A percentile compares a stretch with the other conserved stretches of the same genome.
Conservation (phyloP, 164 flowering plant species). For the Stephania japonica region DNA sequence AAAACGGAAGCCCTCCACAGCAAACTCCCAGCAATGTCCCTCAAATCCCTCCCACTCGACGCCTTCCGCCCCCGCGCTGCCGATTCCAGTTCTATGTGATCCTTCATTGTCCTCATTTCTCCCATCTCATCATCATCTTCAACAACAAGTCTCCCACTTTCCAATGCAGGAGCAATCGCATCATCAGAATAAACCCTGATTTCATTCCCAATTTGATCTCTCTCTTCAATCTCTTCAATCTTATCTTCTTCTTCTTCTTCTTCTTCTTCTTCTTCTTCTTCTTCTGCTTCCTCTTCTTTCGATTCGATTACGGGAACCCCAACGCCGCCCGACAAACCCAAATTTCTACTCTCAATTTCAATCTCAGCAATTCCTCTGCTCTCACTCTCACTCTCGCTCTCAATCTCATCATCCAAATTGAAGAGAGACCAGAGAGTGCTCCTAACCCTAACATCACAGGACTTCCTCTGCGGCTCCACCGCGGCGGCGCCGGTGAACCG, state of each 20-base stretch:
- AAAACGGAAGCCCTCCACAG: slow-evolving; percentile 79
- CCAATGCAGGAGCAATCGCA: background rate
- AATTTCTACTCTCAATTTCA: slow-evolving; percentile 32
- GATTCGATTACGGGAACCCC: slow-evolving; percentile 34
- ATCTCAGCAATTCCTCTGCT: slow-evolving; percentile 9
- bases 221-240: background rate
- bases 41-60: slow-evolving; percentile 41
- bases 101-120: slow-evolving; percentile 77
- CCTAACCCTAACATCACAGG: slow-evolving; percentile 80
- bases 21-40: slow-evolving; percentile 67
- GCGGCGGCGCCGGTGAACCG: slow-evolving; percentile 46
- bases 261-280: slow-evolving; percentile 18
- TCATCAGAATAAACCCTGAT: slow-evolving; percentile 9
- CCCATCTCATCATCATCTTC: slow-evolving; percentile 22
- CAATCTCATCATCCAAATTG: slow-evolving; percentile 45
- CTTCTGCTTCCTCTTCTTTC: slow-evolving; percentile 25
- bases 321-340: slow-evolving; percentile 31
- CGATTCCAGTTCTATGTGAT: slow-evolving; percentile 76
- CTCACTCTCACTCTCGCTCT: slow-evolving; percentile 13
- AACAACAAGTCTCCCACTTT: background rate
- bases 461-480: slow-evolving; percentile 72
- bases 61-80: slow-evolving; percentile 37
- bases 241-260: background rate
- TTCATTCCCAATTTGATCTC: slow-evolving; percentile 8
- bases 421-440: slow-evolving; percentile 59